Conservation (phyloP, 1,284 basidiomycete genomes). For the Ustilago curta region DNA sequence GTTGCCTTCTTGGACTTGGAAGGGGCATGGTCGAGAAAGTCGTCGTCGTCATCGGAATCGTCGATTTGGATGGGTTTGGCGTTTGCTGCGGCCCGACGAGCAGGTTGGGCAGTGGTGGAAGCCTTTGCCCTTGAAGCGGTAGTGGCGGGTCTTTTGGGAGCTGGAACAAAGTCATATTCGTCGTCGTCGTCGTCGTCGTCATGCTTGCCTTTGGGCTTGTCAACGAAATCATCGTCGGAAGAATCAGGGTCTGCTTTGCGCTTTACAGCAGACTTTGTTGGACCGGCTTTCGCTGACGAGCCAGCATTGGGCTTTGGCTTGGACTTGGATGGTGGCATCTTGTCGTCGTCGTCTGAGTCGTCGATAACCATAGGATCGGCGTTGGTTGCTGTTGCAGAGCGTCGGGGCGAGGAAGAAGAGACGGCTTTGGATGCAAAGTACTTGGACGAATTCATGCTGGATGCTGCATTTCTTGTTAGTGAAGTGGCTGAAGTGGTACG, state of each 20-base stretch:
- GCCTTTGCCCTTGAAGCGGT: slow-evolving; percentile 23
- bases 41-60: slow-evolving; percentile 28
- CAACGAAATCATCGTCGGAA: slow-evolving; percentile 20
- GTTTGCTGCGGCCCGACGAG: slow-evolving; percentile 18
- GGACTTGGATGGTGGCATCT: slow-evolving; percentile 13
- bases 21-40: slow-evolving; percentile 40
- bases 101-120: slow-evolving; percentile 9
- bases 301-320: background rate
- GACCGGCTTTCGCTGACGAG: slow-evolving; percentile 13
- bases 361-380: slow-evolving; percentile 46
- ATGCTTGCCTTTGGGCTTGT: background rate
- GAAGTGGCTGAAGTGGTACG: slow-evolving; percentile 14
- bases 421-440: slow-evolving; percentile 30
- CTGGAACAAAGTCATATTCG: slow-evolving; percentile 57
- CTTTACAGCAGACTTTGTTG: slow-evolving; percentile 30
- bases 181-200: slow-evolving; percentile 47
- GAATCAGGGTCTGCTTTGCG: slow-evolving; percentile 28
- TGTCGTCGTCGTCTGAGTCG: slow-evolving; percentile 38
- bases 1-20: slow-evolving; percentile 57
- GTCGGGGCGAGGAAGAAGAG: slow-evolving; percentile 5
- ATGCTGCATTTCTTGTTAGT: slow-evolving; percentile 9
- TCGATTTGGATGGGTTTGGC: slow-evolving; percentile 54
- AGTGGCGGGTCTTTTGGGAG: slow-evolving; percentile 50
- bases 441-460: slow-evolving; percentile 23
- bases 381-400: slow-evolving; percentile 30